Percentiles rank a stretch among this genome's conserved stretches.
phyloP scores from a whole-genome alignment of 257 asterid species.

The Verbena officinalis region DNA sequence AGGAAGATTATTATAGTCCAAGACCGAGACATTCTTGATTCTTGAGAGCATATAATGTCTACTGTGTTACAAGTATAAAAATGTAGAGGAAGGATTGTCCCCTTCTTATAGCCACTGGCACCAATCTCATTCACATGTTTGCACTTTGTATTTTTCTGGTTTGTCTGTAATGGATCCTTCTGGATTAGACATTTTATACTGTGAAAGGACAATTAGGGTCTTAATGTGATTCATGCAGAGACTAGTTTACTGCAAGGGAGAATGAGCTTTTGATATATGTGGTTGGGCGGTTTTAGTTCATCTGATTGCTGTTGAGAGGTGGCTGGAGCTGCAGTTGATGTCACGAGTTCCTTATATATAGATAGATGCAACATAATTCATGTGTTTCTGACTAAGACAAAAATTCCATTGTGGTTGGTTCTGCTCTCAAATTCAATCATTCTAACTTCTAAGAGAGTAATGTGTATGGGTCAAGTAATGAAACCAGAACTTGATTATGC shows the following conservation, averaged over 20 bases:
- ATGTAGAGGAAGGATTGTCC: background rate
- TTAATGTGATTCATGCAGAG: constrained; percentile 38
- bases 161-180: constrained; percentile 7
- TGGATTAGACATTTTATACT: constrained; percentile 25
- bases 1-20: constrained; percentile 46
- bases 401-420: background rate
- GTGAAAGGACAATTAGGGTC: constrained; percentile 16
- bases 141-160: constrained; percentile 8
- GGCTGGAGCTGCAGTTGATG: constrained; percentile 46
- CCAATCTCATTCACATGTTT: constrained; percentile 14
- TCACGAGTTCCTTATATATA: constrained; percentile 58
- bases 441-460: background rate
- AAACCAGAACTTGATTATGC: background rate
- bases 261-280: too few species aligned
- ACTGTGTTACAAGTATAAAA: background rate
- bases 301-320: background rate
- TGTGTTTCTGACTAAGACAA: constrained; percentile 3
- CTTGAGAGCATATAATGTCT: background rate
- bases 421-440: background rate
- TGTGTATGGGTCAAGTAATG: background rate
- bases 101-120: background rate
- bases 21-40: constrained; percentile 42
- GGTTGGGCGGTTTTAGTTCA: background rate
- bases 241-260: constrained; percentile 46
- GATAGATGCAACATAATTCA: constrained; percentile 37